Percentiles rank a stretch among this genome's conserved stretches.
Conservation (phyloP, 2,329 filamentous ascomycete genomes). For the Trichoderma sp. region DNA sequence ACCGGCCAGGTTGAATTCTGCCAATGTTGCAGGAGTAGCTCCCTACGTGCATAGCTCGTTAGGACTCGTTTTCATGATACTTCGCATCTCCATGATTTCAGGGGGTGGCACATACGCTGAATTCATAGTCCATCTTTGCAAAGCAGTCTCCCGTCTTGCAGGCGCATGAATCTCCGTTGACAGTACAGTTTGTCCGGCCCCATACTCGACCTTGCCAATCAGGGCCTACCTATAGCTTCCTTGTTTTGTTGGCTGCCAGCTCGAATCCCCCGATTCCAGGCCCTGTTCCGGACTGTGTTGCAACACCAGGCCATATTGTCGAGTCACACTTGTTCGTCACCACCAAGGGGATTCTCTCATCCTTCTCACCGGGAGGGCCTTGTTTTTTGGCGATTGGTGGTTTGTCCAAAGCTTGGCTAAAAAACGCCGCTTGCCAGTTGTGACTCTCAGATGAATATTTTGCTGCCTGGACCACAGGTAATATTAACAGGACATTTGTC, state of each 20-base stretch:
- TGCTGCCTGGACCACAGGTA: slow-evolving; percentile 25
- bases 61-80: background rate
- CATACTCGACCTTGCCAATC: slow-evolving; percentile 83
- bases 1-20: slow-evolving; percentile 76
- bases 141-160: slow-evolving; percentile 79
- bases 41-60: slow-evolving; percentile 49
- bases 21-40: slow-evolving; percentile 71
- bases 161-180: slow-evolving; percentile 65
- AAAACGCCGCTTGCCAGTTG: slow-evolving; percentile 33
- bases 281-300: slow-evolving; percentile 69
- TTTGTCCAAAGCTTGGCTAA: slow-evolving; percentile 28
- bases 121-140: slow-evolving; percentile 66
- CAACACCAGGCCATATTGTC: slow-evolving; percentile 74
- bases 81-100: background rate
- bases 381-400: slow-evolving; percentile 30
- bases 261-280: slow-evolving; percentile 70
- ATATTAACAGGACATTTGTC: slow-evolving; percentile 25
- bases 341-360: slow-evolving; percentile 58
- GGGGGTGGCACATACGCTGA: slow-evolving; percentile 55
- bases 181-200: slow-evolving; percentile 82
- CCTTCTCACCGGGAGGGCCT: slow-evolving; percentile 36
- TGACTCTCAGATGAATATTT: slow-evolving; percentile 22
- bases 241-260: slow-evolving; percentile 59
- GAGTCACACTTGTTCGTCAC: slow-evolving; percentile 72
- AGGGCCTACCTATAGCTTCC: slow-evolving; percentile 63